Percentiles rank a stretch among this genome's conserved stretches.
phyloP scores from a whole-genome alignment of 1,284 basidiomycete genomes.

The Ceratobasidium sp. region DNA sequence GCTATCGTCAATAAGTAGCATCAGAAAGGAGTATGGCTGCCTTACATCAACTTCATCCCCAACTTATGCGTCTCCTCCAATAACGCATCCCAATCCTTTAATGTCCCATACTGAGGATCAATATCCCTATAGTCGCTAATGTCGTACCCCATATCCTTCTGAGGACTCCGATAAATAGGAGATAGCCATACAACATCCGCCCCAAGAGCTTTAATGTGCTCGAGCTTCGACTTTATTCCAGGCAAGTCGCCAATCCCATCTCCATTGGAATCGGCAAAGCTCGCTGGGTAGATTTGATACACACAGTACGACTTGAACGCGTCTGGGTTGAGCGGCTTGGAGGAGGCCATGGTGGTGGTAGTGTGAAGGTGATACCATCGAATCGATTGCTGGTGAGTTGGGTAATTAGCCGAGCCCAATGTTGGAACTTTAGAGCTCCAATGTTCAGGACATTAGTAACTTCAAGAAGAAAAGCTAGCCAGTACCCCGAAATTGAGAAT shows the following conservation, averaged over 20 bases:
- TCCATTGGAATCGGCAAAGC: constrained; percentile 77
- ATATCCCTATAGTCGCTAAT: constrained; percentile 81
- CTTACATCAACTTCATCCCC: constrained; percentile 76
- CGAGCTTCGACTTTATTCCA: constrained; percentile 72
- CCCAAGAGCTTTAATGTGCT: constrained; percentile 76
- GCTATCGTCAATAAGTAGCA: neutral
- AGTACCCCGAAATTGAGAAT: too few relatives aligned
- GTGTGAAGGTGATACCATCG: neutral
- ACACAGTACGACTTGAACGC: constrained; percentile 51
- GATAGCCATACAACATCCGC: constrained; percentile 79
- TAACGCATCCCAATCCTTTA: constrained; percentile 77
- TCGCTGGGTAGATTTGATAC: constrained; percentile 82
- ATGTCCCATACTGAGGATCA: constrained; percentile 76
- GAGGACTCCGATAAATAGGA: constrained; percentile 76
- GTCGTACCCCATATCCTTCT: constrained; percentile 80
- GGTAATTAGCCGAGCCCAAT: too few relatives aligned
- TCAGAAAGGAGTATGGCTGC: constrained; percentile 35
- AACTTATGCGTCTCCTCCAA: constrained; percentile 67
- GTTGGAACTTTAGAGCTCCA: too few relatives aligned
- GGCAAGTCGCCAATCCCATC: constrained; percentile 81
- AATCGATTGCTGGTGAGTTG: too few relatives aligned
- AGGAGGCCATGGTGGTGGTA: neutral
- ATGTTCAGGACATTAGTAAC: too few relatives aligned
- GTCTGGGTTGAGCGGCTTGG: constrained; percentile 10
- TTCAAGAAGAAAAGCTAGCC: too few relatives aligned